Conservation (phyloP, 805 yeast genomes). For the Naumovozyma dairenensis region DNA sequence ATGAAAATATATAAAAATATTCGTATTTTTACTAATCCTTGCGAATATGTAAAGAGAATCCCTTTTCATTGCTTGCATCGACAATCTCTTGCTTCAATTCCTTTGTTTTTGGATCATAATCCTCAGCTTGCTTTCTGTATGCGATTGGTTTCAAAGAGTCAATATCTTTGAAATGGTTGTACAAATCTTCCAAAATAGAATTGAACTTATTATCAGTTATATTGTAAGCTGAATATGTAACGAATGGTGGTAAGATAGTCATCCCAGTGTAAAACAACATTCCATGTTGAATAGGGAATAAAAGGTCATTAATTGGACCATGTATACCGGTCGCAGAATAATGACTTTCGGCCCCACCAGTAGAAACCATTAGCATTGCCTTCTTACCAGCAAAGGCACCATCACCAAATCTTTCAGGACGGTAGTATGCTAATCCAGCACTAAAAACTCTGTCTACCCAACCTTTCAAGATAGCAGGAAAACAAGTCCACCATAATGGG, state of each 20-base stretch:
- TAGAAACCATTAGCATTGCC: conserved; percentile 7
- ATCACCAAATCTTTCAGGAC: conserved; percentile 15
- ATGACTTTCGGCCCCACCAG: conserved; percentile 11
- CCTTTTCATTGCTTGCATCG: conserved; percentile 9
- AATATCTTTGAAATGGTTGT: conserved; percentile 2
- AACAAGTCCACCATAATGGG: conserved; percentile 22
- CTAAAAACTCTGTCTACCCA: conserved; percentile 23
- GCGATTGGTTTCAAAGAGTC: conserved; percentile 5
- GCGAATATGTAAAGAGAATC: conserved; percentile 10
- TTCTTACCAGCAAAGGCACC: conserved; percentile 17
- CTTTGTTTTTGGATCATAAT: conserved; percentile 10
- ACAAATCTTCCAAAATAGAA: conserved; percentile 1
- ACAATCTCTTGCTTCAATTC: conserved; percentile 12
- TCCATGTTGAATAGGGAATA: conserved; percentile 19
- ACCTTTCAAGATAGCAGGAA: conserved; percentile 25
- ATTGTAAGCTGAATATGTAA: conserved; percentile 7
- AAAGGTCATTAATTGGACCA: conserved; percentile 15
- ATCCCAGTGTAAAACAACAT: conserved; percentile 17
- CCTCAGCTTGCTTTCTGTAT: conserved; percentile 14
- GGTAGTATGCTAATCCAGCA: conserved; percentile 15
- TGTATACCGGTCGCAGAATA: conserved; percentile 14
- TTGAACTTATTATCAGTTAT: conserved; percentile 5
- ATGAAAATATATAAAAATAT: no score
- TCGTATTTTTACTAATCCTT: no score
- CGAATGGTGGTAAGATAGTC: conserved; percentile 15